These are phyloP conservation scores for Acanthamoeba healyi DNA, from an alignment of 208 protist genomes.

Conservation along the genomic window DNA sequence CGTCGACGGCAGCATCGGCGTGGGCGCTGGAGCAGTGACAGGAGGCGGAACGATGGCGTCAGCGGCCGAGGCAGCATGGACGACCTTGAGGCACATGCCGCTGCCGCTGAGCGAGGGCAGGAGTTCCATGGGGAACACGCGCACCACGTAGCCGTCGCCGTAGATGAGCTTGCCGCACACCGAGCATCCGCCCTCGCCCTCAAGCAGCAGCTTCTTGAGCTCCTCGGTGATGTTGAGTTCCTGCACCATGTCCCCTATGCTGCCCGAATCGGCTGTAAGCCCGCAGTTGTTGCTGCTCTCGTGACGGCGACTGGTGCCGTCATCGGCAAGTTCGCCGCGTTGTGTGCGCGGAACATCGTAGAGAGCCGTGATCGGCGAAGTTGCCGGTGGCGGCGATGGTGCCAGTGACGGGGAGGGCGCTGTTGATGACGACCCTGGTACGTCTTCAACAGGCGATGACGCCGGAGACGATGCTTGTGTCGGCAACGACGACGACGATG, in stretches of 20 bases:
- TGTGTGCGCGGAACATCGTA: not conserved
- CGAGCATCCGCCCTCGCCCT: constrained; percentile 11
- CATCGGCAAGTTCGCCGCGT: not conserved
- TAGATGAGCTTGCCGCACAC: constrained; percentile 12
- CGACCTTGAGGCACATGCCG: not conserved
- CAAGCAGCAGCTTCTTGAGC: constrained; percentile 49
- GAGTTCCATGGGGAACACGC: constrained; percentile 33
- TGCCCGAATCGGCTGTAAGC: not conserved
- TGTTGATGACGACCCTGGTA: not conserved
- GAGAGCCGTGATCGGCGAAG: not conserved
- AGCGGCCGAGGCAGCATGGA: not conserved
- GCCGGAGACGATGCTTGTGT: not conserved
- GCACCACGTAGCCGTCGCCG: constrained; percentile 35
- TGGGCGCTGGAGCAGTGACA: not conserved
- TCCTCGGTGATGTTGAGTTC: constrained; percentile 48
- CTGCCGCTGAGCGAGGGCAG: not conserved
- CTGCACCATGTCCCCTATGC: not conserved
- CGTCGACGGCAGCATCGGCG: not conserved
- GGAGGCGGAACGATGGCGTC: no score
- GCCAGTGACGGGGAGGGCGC: not conserved
- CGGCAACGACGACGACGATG: not conserved
- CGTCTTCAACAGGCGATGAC: not conserved
- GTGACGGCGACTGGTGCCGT: not conserved
- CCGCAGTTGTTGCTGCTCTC: not conserved
- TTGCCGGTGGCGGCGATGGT: not conserved